These are phyloP conservation scores for Cryptosporidium muris DNA, from an alignment of 169 alveolate genomes.

Conservation along the genomic window DNA sequence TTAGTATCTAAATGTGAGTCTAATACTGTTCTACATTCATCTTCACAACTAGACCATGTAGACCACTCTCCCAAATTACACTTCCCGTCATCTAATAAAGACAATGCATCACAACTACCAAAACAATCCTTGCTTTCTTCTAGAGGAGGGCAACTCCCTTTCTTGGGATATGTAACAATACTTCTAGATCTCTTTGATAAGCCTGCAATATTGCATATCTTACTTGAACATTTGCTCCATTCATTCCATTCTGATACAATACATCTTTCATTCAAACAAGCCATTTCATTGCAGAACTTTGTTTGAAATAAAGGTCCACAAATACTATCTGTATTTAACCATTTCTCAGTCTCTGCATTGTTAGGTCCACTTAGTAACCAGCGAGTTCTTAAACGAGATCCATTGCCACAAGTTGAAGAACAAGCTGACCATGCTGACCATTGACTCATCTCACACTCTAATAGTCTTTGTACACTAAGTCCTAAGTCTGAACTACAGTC, in stretches of 20 bases:
- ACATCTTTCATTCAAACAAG: slow-evolving; percentile 69
- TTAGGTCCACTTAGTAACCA: slow-evolving; percentile 72
- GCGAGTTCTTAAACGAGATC: slow-evolving; percentile 71
- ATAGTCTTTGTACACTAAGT: slow-evolving; percentile 21
- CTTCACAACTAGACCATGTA: slow-evolving; percentile 75
- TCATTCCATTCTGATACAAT: slow-evolving; percentile 76
- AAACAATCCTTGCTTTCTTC: slow-evolving; percentile 46
- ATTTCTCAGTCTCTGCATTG: slow-evolving; percentile 31
- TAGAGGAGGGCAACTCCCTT: slow-evolving; percentile 29
- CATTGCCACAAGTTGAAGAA: slow-evolving; percentile 75
- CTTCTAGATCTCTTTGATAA: slow-evolving; percentile 47
- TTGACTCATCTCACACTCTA: slow-evolving; percentile 71
- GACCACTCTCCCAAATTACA: slow-evolving; percentile 78
- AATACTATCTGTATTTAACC: slow-evolving; percentile 25
- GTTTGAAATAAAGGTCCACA: slow-evolving; percentile 64
- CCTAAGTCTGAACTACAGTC: slow-evolving; percentile 13
- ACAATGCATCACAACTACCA: slow-evolving; percentile 19
- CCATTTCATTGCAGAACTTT: slow-evolving; percentile 30
- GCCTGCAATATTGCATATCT: slow-evolving; percentile 25
- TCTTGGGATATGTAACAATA: slow-evolving; percentile 20
- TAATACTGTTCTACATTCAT: slow-evolving; percentile 60
- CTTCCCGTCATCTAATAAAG: background rate
- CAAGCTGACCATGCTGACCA: slow-evolving; percentile 78
- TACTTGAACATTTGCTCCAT: slow-evolving; percentile 73
- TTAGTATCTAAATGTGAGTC: background rate